Base-by-base conservation (phyloP, 768 basidiomycete genomes). In the Myochromella boudieri region DNA sequence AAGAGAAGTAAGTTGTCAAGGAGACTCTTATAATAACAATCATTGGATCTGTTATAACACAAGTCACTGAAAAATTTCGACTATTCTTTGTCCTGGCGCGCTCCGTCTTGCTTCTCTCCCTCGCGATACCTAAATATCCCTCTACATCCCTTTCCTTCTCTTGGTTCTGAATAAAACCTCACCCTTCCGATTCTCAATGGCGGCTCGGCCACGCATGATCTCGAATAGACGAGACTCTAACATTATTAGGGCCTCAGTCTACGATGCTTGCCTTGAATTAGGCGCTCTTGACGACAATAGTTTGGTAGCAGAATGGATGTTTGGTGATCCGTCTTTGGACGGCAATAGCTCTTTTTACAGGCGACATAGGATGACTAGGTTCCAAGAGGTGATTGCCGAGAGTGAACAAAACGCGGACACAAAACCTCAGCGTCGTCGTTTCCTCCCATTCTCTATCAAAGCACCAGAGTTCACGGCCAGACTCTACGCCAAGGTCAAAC, bases 211-310 rank as follows among this genome's bases (percentile, higher is more conserved):
- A 20, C 32, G 15, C 10, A 15, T 33, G 25, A 36, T 2, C 11
- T 42, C 42, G 3, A 46, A 38, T 41, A 40, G 31, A 22, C 44
- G 53, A 21, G 59, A 65, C 31, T 56, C 62, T 2, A 53, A 55
- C 42, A 48, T 53, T 12, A 46, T 66, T 20, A 61, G 66, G 11
- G 62, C 65, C 10, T 68, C 67, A 9, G 57, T 68, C 4, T 58
- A 63, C 41, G 65, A 69, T 42, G 62, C 57, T 43, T 66, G 65
- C 29, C 48, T 64, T 26, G 61, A 67, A 37, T 54, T 69, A 8
- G 68, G 66, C 14, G 64, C 61, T 1, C 56, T 69, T 9, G 63
- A 67, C 46, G 53, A 59, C 9, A 61, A 66, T 51, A 67, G 59
- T 46, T 49, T 56, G 29, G 50, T 67, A 25, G 63, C 62, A 18